Evolutionary conservation across 1,139 yeast species (phyloP), one percentile per base, ranked within the genome.

Genomic region (Saccharomycopsis phalli): DNA sequence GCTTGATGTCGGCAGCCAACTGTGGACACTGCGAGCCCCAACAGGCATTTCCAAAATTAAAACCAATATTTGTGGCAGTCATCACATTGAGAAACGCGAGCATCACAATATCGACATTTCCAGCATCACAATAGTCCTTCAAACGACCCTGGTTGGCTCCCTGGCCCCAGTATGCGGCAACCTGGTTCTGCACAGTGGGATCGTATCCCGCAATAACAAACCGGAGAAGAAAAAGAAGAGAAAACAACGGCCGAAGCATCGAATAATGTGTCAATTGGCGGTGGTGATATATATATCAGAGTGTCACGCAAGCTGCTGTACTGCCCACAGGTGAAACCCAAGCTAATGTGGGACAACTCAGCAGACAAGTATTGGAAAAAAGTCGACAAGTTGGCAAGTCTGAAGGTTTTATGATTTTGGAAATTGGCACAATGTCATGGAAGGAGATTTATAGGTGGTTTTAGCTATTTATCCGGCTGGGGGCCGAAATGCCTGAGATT

Each of bases 21-120:
- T 37, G 11, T 2, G 46, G 46, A 26, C 46, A 43, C 23, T 32
- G 31, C 4, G 37, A 30, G 29, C 46, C 46, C 38, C 44, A 40
- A 21, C 46, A 43, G 4, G 46, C 44, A 18, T 40, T 40, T 4
- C 46, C 46, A 23, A 43, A 43, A 23, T 43, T 43, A 23, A 32
- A 43, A 2, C 30, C 31, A 4, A 37, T 35, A 31, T 56, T 55
- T 4, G 61, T 49, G 13, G 59, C 55, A 27, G 84, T 84, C 59
- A 80, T 83, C 3, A 64, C 59, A 44, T 71, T 62, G 55, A 86
- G 60, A 59, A 87, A 87, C 2, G 95, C 72, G 38, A 87, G 56
- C n/a, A 86, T 55, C 38, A 81, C 69, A 44, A 86, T 78, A 53
- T 86, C 95, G 29, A 79, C 81, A 36, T 75, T 68, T 45, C 72